Percentiles rank a stretch among this genome's conserved stretches.
These are phyloP conservation scores for Nidula niveotomentosa DNA, from an alignment of 1,284 basidiomycete genomes.

Conservation along the genomic window DNA sequence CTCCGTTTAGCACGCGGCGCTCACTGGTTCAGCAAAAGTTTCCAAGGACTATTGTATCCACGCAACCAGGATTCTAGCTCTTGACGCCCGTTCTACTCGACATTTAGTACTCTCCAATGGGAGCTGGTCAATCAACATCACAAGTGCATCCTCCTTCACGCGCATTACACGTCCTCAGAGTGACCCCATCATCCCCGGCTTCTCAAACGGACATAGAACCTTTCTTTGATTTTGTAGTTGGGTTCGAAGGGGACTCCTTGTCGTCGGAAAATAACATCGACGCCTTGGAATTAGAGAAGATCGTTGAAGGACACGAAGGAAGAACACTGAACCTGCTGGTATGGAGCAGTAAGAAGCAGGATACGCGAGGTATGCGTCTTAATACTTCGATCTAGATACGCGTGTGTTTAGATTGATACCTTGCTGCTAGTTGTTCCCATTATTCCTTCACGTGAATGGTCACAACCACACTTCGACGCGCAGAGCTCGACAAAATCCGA, in stretches of 20 bases:
- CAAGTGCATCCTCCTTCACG: conserved; percentile 55
- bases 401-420: conserved; percentile 2
- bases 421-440: conserved; percentile 73
- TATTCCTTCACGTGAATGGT: conserved; percentile 85
- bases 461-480: conserved; percentile 37
- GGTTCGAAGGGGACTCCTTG: conserved; percentile 74
- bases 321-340: conserved; percentile 76
- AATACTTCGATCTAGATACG: neutral
- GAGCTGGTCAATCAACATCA: conserved; percentile 71
- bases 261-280: conserved; percentile 61
- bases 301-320: conserved; percentile 90
- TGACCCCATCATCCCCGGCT: conserved; percentile 85
- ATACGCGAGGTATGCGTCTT: conserved; percentile 70
- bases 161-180: conserved; percentile 84
- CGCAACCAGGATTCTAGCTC: too few relatives aligned
- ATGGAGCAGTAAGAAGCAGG: conserved; percentile 89
- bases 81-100: neutral
- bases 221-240: conserved; percentile 97
- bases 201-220: conserved; percentile 88
- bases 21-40: too few relatives aligned
- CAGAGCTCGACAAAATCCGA: conserved; percentile 18
- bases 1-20: too few relatives aligned
- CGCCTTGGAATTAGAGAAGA: conserved; percentile 72
- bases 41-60: too few relatives aligned
- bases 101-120: conserved; percentile 42